These are phyloP conservation scores for Calonectria pauciramosa DNA, from an alignment of 2,329 filamentous ascomycete genomes.

Conservation along the genomic window DNA sequence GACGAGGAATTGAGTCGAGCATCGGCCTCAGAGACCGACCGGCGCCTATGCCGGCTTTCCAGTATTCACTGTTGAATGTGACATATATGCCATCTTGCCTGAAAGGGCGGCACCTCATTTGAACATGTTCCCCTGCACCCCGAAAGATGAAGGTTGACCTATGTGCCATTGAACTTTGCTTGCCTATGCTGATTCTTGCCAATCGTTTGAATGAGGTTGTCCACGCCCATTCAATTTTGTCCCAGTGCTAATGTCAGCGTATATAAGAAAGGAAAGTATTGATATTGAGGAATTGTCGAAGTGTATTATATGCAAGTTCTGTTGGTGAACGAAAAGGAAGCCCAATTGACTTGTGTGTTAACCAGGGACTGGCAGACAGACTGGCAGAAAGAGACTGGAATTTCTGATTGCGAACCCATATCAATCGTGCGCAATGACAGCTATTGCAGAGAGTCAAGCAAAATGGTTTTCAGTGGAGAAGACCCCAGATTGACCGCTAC, in stretches of 20 bases:
- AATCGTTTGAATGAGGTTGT: background rate
- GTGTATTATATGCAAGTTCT: background rate
- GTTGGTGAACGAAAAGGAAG: no score
- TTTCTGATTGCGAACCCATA: background rate
- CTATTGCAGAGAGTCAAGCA: background rate
- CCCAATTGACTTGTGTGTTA: background rate
- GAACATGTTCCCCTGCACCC: background rate
- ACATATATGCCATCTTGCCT: slow-evolving; percentile 49
- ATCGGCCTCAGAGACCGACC: slow-evolving; percentile 82
- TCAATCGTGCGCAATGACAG: background rate
- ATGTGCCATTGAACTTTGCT: background rate
- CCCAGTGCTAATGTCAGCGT: background rate
- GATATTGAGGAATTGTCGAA: background rate
- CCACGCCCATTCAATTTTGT: background rate
- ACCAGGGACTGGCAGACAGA: background rate
- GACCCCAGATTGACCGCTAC: slow-evolving; percentile 42
- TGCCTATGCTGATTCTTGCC: background rate
- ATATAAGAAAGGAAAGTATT: background rate
- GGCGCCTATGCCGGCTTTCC: slow-evolving; percentile 74
- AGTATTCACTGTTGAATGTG: slow-evolving; percentile 55
- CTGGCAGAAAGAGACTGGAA: slow-evolving; percentile 2
- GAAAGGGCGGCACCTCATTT: slow-evolving; percentile 38
- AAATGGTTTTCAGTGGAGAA: slow-evolving; percentile 35
- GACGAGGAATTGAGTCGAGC: slow-evolving; percentile 71
- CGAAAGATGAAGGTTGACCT: background rate